These are phyloP conservation scores for Pythium graminicola DNA, from an alignment of 352 stramenopile genomes.

Conservation along the genomic window DNA sequence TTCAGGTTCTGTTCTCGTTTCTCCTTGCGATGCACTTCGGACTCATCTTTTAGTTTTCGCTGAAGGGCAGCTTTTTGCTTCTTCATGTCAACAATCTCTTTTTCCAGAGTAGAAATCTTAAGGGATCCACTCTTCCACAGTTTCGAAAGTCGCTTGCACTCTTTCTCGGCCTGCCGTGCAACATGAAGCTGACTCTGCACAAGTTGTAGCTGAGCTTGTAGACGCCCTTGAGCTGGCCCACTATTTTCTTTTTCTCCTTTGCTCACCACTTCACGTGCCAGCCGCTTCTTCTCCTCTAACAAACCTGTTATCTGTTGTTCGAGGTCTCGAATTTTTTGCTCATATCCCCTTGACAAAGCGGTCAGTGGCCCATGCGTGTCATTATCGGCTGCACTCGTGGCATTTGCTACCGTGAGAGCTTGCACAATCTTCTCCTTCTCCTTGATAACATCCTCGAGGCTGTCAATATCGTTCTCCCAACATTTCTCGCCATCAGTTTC, in stretches of 20 bases:
- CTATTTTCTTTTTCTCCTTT: slow-evolving; percentile 3
- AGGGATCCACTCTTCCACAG: slow-evolving; percentile 34
- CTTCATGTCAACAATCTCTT: slow-evolving; percentile 44
- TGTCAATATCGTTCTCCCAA: slow-evolving; percentile 25
- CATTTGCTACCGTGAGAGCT: slow-evolving; percentile 12
- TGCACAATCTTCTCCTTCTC: slow-evolving; percentile 49
- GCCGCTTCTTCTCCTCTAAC: slow-evolving; percentile 24
- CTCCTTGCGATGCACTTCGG: slow-evolving; percentile 36
- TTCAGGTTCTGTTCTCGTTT: slow-evolving; percentile 38
- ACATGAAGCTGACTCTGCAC: slow-evolving; percentile 30
- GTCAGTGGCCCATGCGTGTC: slow-evolving; percentile 25
- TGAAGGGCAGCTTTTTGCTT: slow-evolving; percentile 39
- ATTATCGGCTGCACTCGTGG: not conserved
- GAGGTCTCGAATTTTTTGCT: slow-evolving; percentile 33
- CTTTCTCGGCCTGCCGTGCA: slow-evolving; percentile 29
- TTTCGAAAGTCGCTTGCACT: slow-evolving; percentile 31
- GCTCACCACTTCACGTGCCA: slow-evolving; percentile 18
- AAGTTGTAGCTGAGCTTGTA: slow-evolving; percentile 25
- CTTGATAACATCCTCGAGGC: slow-evolving; percentile 37
- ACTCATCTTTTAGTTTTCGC: slow-evolving; percentile 31
- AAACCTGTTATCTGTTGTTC: slow-evolving; percentile 28
- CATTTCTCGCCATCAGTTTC: slow-evolving; percentile 2
- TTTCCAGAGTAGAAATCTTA: slow-evolving; percentile 43
- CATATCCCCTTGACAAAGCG: slow-evolving; percentile 31
- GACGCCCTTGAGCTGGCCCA: slow-evolving; percentile 2